These are phyloP conservation scores for Vitis labrusca DNA, from an alignment of 164 flowering plant species.

Conservation along the genomic window DNA sequence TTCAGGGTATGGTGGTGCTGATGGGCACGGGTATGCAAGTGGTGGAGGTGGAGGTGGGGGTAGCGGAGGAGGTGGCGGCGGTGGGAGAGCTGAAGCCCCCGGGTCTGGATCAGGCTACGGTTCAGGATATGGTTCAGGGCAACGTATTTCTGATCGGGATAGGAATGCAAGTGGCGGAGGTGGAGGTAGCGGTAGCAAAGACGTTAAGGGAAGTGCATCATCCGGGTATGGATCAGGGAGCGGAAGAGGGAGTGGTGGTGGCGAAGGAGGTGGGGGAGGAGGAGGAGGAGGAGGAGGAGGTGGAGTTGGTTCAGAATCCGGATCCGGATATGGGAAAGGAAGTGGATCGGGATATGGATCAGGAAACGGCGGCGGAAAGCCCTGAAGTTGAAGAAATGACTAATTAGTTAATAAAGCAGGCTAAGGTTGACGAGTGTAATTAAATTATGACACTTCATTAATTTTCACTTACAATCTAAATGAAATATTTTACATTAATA, in stretches of 20 bases:
- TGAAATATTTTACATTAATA: too few relatives aligned
- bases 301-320: slow-evolving; percentile 22
- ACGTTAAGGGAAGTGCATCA: too few relatives aligned
- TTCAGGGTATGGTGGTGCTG: slow-evolving; percentile 17
- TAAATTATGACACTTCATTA: too few relatives aligned
- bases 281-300: background rate
- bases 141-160: slow-evolving; percentile 13
- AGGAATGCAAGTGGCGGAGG: slow-evolving; percentile 10
- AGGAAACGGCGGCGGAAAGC: too few relatives aligned
- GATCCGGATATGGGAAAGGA: background rate
- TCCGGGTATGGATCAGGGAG: slow-evolving; percentile 14
- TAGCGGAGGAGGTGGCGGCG: slow-evolving; percentile 18
- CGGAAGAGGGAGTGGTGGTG: background rate
- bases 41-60: slow-evolving; percentile 13
- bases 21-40: slow-evolving; percentile 13
- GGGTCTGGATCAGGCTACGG: slow-evolving; percentile 14
- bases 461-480: too few relatives aligned
- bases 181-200: slow-evolving; percentile 3
- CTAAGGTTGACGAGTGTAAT: too few relatives aligned
- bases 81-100: slow-evolving; percentile 4
- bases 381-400: too few relatives aligned
- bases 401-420: too few relatives aligned
- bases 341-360: background rate
- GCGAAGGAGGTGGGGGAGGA: background rate
- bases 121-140: slow-evolving; percentile 17